Evolutionary conservation across 257 asterid species (phyloP).

Genomic region (Asclepias syriaca): DNA sequence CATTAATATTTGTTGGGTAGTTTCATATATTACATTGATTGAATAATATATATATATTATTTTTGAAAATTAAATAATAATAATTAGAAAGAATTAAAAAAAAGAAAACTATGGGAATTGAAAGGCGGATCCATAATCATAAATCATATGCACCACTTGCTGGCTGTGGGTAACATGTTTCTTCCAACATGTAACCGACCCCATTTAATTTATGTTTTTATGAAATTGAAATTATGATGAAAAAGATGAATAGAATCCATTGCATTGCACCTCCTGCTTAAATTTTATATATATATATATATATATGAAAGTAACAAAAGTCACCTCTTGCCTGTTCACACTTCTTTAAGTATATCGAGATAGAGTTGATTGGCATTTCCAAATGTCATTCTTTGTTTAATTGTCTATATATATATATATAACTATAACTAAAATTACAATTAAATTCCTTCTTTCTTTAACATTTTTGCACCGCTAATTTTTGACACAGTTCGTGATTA

Average conservation of each 20-base stretch:
- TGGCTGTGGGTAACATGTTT: constrained; percentile 7
- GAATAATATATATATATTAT: too few species aligned
- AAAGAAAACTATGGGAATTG: too few species aligned
- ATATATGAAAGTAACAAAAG: constrained; percentile 2
- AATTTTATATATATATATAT: background rate
- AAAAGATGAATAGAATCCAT: background rate
- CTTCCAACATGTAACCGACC: constrained; percentile 27
- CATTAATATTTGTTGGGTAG: too few species aligned
- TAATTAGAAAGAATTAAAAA: too few species aligned
- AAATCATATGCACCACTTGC: background rate
- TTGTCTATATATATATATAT: background rate
- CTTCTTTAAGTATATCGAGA: background rate
- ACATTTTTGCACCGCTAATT: too few species aligned
- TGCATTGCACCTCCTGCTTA: too few species aligned
- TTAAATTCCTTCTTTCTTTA: background rate
- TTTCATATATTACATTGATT: too few species aligned
- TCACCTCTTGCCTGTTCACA: constrained; percentile 4
- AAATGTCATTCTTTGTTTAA: background rate
- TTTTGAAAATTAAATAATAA: background rate
- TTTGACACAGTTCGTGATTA: too few species aligned
- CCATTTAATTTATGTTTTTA: constrained; percentile 2
- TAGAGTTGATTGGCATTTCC: background rate
- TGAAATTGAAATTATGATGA: background rate
- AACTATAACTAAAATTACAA: too few species aligned
- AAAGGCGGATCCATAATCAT: background rate